phyloP scores from a whole-genome alignment of 768 basidiomycete genomes.

The Leccinum rimulosum region DNA sequence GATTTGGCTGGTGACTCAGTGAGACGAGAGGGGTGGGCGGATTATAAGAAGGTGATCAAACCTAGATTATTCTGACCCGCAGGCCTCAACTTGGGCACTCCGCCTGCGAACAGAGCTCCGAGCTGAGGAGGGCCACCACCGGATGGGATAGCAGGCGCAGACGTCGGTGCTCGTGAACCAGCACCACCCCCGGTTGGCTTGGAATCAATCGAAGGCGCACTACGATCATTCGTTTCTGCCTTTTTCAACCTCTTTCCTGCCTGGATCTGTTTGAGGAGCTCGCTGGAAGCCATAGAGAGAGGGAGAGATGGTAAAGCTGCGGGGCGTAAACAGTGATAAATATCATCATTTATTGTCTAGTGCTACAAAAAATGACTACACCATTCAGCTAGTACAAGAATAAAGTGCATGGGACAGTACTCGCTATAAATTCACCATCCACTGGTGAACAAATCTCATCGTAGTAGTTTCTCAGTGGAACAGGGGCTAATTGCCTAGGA shows the following conservation, averaged over 20 bases:
- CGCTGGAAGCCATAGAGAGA: constrained; percentile 63
- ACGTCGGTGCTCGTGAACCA: constrained; percentile 19
- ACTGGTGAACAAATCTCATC: too few species aligned
- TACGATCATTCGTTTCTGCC: constrained; percentile 78
- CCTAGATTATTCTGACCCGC: constrained; percentile 61
- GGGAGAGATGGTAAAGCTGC: background rate
- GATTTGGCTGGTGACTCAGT: constrained; percentile 49
- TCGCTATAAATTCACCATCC: too few species aligned
- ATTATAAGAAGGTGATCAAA: constrained; percentile 30
- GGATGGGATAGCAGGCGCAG: constrained; percentile 18
- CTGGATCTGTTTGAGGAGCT: constrained; percentile 79
- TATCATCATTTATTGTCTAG: background rate
- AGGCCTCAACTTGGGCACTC: constrained; percentile 87
- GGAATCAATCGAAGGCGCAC: constrained; percentile 58
- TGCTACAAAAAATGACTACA: background rate
- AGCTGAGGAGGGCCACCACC: constrained; percentile 72
- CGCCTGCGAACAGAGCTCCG: constrained; percentile 84
- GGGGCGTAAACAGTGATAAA: constrained; percentile 18
- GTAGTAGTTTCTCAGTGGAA: background rate
- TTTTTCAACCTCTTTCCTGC: constrained; percentile 82
- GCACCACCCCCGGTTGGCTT: constrained; percentile 44
- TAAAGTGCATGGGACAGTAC: background rate
- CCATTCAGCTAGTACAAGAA: background rate
- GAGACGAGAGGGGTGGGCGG: constrained; percentile 1
- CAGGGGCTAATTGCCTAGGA: background rate